Conservation (phyloP, 331 rosid species). For the Malus hybrid region DNA sequence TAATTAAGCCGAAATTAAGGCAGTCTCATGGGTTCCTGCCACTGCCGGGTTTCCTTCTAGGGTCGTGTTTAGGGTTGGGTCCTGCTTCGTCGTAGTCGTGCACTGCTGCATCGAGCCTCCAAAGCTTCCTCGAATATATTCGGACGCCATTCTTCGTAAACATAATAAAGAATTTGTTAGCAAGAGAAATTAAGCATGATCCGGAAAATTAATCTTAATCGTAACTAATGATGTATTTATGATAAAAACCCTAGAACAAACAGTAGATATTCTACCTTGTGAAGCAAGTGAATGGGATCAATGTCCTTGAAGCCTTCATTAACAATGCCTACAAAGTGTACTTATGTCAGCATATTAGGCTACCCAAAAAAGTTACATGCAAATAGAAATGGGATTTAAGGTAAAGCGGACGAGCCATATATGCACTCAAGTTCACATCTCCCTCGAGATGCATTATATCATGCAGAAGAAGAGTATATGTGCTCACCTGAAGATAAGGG, state of each 20-base stretch:
- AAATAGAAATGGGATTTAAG: neutral
- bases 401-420: no score
- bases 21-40: constrained; percentile 52
- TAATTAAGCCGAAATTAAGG: neutral
- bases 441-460: no score
- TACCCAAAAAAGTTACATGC: neutral
- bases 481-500: constrained; percentile 50
- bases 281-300: constrained; percentile 24
- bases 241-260: neutral
- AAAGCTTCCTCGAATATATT: constrained; percentile 49
- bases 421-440: no score
- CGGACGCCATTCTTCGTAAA: constrained; percentile 28
- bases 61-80: constrained; percentile 58
- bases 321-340: constrained; percentile 14
- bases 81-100: constrained; percentile 75
- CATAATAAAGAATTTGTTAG: neutral
- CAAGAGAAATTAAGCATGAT: neutral
- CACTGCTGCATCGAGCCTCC: constrained; percentile 19
- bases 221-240: neutral
- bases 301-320: constrained; percentile 49
- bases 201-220: neutral
- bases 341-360: neutral
- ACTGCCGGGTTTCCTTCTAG: constrained; percentile 52
- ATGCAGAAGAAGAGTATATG: no score
- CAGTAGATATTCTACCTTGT: constrained; percentile 33